Evolutionary conservation across 2,329 filamentous ascomycete genomes (phyloP).

Genomic region (Aspergillus sp.): DNA sequence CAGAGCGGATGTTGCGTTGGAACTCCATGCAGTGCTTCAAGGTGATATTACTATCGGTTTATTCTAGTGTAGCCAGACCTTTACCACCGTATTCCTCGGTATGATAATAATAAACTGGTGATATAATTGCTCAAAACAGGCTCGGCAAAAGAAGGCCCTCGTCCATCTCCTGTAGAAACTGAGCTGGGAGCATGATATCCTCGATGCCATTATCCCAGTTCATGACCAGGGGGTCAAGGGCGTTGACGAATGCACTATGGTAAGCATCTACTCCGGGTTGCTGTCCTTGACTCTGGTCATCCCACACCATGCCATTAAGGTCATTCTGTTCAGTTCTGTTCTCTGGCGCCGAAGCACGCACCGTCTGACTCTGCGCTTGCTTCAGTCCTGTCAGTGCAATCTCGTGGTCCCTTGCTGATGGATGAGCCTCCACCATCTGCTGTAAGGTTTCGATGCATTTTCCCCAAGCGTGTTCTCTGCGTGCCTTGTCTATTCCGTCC

Average conservation of each 20-base stretch:
- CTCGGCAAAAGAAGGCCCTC: neutral
- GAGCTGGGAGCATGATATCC: neutral
- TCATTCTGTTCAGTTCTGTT: too few relatives aligned
- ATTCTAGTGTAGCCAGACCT: neutral
- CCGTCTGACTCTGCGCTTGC: too few relatives aligned
- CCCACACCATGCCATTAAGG: neutral
- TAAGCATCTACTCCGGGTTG: neutral
- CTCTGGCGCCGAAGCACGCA: too few relatives aligned
- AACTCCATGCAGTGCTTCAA: constrained; percentile 8
- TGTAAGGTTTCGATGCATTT: too few relatives aligned
- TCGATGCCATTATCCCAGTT: neutral
- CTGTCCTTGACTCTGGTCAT: neutral
- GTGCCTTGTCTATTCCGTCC: too few relatives aligned
- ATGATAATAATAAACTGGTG: neutral
- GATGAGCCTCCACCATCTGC: too few relatives aligned
- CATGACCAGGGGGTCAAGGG: neutral
- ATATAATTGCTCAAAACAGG: neutral
- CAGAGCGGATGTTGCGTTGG: constrained; percentile 7
- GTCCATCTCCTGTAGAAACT: neutral
- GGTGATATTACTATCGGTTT: constrained; percentile 8
- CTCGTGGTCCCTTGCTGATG: too few relatives aligned
- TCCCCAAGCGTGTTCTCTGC: too few relatives aligned
- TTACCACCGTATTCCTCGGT: fast-evolving
- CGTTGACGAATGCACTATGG: neutral
- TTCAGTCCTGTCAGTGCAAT: too few relatives aligned